Evolutionary conservation across 2,329 filamentous ascomycete genomes (phyloP), one percentile per base, ranked within the genome.

Genomic region (Aspergillus texensis): DNA sequence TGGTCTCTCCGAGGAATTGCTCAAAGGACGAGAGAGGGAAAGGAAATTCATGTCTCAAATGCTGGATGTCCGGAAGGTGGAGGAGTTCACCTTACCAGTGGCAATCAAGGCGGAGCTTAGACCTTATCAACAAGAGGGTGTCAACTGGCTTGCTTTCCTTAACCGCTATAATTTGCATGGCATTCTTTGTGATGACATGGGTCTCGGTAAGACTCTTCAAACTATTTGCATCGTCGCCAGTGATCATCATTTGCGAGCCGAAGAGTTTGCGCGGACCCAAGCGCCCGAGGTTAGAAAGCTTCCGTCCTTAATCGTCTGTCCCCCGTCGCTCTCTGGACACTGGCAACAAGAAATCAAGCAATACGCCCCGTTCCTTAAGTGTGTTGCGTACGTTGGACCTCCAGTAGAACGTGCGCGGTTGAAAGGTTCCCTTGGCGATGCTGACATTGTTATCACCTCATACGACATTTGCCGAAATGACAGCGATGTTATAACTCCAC

Each of bases 101-200:
- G 91, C 93, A 5, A 99, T 99, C 82, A 98, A 98, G 78, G 96
- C 95, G 0, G 93, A 96, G 72, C 86, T 99, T 58, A 92, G 95
- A 67, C 96, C 94, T 0, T 99, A 99, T 75, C 96, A 99, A 77
- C 95, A 99, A 78, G 95, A 99, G 60, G 95, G 95, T 76, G 94
- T 99, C 74, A 99, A 99, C 75, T 99, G 95, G 95, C 87, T 99
- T 58, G 90, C 96, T 62, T 99, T 99, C 81, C 89, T 99, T 70
- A 99, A 99, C 77, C 94, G 94, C 62, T 99, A 98, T 76, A 94
- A 99, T 72, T 87, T 99, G 1, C 96, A 99, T 71, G 95, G 95
- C 56, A 97, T 99, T 78, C 91, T 99, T 64, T 99, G 95, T 75
- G 95, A 99, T 74, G 95, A 99, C 77, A 99, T 99, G 95, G 95